These are phyloP conservation scores for Candida insectorum DNA, from an alignment of 805 yeast genomes.

Conservation along the genomic window DNA sequence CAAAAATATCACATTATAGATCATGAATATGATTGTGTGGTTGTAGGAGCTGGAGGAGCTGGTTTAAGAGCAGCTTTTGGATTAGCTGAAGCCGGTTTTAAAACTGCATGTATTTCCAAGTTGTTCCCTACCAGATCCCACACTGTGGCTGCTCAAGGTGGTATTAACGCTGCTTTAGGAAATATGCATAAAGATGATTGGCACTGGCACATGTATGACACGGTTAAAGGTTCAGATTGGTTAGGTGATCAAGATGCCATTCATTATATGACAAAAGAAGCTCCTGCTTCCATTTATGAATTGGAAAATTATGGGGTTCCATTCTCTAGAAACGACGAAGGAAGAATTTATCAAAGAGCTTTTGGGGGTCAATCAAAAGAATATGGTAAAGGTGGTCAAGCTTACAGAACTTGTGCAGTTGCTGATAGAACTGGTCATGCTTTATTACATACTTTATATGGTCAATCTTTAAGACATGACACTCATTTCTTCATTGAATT, in stretches of 20 bases:
- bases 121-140: constrained; percentile 98
- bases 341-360: constrained; percentile 97
- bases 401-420: constrained; percentile 98
- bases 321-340: constrained; percentile 94
- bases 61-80: constrained; percentile 99
- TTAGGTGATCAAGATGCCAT: constrained; percentile 99
- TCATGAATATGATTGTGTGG: constrained; percentile 97
- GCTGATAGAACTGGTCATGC: constrained; percentile 99
- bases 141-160: constrained; percentile 99
- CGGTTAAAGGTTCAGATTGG: constrained; percentile 99
- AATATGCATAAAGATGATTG: constrained; percentile 98
- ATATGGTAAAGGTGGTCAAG: constrained; percentile 98
- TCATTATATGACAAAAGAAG: constrained; percentile 98
- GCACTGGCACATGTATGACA: constrained; percentile 99
- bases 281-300: constrained; percentile 93
- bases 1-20: constrained; percentile 88
- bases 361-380: constrained; percentile 97
- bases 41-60: constrained; percentile 99
- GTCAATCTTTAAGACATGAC: constrained; percentile 94
- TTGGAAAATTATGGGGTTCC: constrained; percentile 98
- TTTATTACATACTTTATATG: constrained; percentile 89
- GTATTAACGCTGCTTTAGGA: constrained; percentile 97
- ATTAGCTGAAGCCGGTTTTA: constrained; percentile 92
- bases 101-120: constrained; percentile 96
- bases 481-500: constrained; percentile 97